Conservation (phyloP, 2,329 filamentous ascomycete genomes). For the Lachnellula cervina region DNA sequence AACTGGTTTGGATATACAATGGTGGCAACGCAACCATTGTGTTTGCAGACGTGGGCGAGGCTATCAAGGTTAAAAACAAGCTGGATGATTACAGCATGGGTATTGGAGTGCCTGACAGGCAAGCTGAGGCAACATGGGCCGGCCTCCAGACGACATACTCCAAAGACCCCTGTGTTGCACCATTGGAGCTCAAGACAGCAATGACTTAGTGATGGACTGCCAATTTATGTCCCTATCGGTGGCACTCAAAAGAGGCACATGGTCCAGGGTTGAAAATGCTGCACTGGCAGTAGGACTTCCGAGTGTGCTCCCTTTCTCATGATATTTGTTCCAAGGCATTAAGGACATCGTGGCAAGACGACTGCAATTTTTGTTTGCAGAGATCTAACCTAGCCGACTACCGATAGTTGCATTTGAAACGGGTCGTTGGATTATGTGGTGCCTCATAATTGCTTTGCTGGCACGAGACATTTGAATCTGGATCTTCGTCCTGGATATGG, state of each 20-base stretch:
- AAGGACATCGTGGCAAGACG: background rate
- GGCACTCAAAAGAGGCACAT: background rate
- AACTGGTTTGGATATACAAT: slow-evolving; percentile 29
- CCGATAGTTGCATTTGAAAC: background rate
- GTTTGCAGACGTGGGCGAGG: slow-evolving; percentile 25
- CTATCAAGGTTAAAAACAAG: slow-evolving; percentile 24
- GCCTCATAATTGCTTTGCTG: background rate
- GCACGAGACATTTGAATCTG: background rate
- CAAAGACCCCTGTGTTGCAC: slow-evolving; percentile 25
- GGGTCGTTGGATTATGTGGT: background rate
- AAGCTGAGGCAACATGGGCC: slow-evolving; percentile 14
- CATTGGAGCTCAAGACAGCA: slow-evolving; percentile 18
- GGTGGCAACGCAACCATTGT: slow-evolving; percentile 31
- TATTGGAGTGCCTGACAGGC: slow-evolving; percentile 3
- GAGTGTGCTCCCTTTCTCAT: background rate
- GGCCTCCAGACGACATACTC: slow-evolving; percentile 24
- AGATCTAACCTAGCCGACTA: background rate
- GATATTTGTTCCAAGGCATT: background rate
- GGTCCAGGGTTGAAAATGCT: background rate
- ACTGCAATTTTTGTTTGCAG: background rate
- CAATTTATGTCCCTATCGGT: background rate
- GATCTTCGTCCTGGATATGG: background rate
- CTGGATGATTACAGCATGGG: slow-evolving; percentile 19
- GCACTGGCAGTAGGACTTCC: no score
- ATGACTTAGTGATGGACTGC: background rate